Evolutionary conservation across 148 eudicot genomes (phyloP).

Genomic region (Fagopyrum tataricum): DNA sequence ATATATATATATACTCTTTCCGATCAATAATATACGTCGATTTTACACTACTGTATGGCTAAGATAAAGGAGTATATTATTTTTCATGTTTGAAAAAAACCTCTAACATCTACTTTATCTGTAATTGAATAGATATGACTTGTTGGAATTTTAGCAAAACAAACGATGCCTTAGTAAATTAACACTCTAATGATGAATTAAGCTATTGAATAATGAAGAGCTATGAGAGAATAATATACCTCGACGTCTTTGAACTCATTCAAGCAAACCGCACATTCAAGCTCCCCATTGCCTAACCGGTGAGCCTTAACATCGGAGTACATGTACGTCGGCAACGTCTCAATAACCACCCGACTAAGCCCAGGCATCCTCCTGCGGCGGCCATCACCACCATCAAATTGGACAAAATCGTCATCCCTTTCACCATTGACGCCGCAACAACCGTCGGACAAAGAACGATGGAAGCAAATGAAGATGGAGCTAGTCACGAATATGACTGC

Average conservation of each 20-base stretch:
- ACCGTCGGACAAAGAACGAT: background rate
- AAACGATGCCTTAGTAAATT: no score
- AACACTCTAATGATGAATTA: no score
- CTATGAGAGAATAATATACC: background rate
- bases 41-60: no score
- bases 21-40: no score
- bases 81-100: no score
- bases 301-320: slow-evolving; percentile 30
- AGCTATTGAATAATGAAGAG: no score
- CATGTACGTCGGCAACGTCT: slow-evolving; percentile 22
- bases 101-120: no score
- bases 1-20: no score
- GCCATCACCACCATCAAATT: background rate
- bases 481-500: background rate
- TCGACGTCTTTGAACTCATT: slow-evolving; percentile 25
- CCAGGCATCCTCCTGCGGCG: slow-evolving; percentile 10
- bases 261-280: slow-evolving; percentile 34
- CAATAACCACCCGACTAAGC: slow-evolving; percentile 12
- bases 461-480: slow-evolving; percentile 11
- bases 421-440: background rate
- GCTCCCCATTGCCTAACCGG: slow-evolving; percentile 20
- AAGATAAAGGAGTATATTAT: no score
- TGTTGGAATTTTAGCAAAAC: no score
- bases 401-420: background rate
- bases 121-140: no score